Conservation (phyloP, 768 basidiomycete genomes). For the Tulasnella sp. region DNA sequence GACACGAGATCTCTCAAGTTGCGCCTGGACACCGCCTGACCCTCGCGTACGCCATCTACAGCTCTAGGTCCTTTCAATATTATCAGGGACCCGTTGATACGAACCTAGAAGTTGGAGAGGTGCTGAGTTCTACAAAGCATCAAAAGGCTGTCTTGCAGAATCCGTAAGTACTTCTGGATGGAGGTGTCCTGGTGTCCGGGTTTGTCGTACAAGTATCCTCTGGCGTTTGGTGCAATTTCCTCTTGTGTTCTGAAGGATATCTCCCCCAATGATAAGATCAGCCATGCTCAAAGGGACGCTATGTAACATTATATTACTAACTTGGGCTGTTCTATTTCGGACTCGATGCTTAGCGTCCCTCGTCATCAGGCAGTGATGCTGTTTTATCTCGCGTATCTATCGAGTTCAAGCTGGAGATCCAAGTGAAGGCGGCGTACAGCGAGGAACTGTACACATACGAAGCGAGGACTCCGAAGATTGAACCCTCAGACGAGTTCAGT, state of each 20-base stretch:
- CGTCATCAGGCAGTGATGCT: no score
- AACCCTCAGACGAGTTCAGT: background rate
- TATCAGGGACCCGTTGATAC: no score
- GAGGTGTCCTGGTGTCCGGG: constrained; percentile 12
- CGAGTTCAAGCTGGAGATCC: no score
- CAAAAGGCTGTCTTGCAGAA: background rate
- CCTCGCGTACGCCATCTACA: constrained; percentile 27
- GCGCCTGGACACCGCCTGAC: constrained; percentile 35
- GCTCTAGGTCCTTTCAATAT: background rate
- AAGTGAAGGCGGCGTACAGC: no score
- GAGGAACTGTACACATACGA: background rate
- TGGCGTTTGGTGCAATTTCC: no score
- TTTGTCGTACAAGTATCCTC: constrained; percentile 10
- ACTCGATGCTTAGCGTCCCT: no score
- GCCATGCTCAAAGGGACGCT: no score
- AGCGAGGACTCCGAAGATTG: no score
- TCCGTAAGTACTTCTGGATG: constrained; percentile 5
- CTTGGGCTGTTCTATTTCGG: no score
- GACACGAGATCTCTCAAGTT: constrained; percentile 36
- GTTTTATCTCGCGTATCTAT: no score
- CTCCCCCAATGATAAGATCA: background rate
- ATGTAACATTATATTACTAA: no score
- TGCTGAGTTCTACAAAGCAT: background rate
- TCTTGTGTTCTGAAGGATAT: background rate
- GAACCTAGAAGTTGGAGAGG: no score